Conservation (phyloP, 1,139 yeast species). For the Saccharomycopsis hybrid region DNA sequence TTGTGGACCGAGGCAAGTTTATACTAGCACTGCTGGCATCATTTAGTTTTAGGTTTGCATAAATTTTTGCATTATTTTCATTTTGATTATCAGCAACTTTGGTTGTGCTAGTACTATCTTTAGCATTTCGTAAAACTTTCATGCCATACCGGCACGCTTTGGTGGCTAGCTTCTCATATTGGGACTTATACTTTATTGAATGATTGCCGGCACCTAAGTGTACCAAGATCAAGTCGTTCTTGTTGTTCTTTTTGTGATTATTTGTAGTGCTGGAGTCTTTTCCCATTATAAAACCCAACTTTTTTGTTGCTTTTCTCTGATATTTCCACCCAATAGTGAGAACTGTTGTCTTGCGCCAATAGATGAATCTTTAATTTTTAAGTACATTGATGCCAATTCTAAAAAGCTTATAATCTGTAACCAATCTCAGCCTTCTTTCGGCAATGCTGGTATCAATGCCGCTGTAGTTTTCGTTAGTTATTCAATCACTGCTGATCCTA, state of each 20-base stretch:
- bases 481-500: too few species aligned
- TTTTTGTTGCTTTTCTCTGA: background rate
- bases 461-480: too few species aligned
- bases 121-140: background rate
- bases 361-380: too few species aligned
- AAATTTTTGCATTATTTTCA: background rate
- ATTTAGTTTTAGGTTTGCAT: background rate
- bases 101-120: background rate
- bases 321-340: background rate
- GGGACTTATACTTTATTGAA: background rate
- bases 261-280: background rate
- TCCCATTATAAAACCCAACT: background rate
- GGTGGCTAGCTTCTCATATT: constrained; percentile 1
- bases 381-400: background rate
- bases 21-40: background rate
- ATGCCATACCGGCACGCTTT: constrained; percentile 7
- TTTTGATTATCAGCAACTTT: background rate
- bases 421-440: background rate
- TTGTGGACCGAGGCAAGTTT: background rate
- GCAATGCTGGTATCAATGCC: too few species aligned
- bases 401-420: background rate
- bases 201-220: constrained; percentile 21
- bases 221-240: constrained; percentile 3
- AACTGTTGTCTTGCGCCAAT: background rate
- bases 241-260: background rate